phyloP scores from a whole-genome alignment of 176 grass and related monocot species.

The Musa itinerans region DNA sequence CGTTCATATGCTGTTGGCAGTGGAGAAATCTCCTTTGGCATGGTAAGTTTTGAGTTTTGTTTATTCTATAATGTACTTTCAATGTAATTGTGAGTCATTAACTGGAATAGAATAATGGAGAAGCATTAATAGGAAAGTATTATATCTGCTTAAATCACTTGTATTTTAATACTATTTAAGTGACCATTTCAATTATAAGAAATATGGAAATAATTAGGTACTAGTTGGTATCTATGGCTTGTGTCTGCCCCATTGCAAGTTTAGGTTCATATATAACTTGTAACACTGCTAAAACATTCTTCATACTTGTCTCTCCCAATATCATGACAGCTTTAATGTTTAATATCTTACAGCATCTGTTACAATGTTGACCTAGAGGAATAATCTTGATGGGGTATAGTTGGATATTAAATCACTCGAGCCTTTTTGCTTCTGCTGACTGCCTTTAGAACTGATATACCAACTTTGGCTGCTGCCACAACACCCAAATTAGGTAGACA shows the following conservation, averaged over 20 bases:
- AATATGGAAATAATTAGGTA: neutral
- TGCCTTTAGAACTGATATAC: neutral
- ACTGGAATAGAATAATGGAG: neutral
- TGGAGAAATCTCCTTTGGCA: conserved; percentile 71
- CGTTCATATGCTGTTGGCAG: conserved; percentile 72
- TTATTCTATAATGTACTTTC: neutral
- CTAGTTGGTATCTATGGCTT: neutral
- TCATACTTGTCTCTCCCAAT: neutral
- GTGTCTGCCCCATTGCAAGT: neutral
- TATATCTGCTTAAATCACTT: neutral
- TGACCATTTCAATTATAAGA: neutral
- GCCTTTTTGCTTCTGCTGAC: neutral
- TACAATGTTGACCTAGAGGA: neutral
- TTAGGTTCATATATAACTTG: neutral
- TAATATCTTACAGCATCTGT: neutral
- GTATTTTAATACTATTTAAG: neutral
- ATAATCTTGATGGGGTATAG: neutral
- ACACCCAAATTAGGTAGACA: too few relatives aligned
- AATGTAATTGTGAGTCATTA: neutral
- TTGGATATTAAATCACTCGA: neutral
- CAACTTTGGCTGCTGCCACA: neutral
- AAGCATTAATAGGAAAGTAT: neutral
- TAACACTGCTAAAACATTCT: neutral
- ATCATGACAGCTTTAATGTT: neutral
- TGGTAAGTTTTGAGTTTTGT: conserved; percentile 37